Evolutionary conservation across 805 yeast species (phyloP).

Genomic region (Starmerella bombi): DNA sequence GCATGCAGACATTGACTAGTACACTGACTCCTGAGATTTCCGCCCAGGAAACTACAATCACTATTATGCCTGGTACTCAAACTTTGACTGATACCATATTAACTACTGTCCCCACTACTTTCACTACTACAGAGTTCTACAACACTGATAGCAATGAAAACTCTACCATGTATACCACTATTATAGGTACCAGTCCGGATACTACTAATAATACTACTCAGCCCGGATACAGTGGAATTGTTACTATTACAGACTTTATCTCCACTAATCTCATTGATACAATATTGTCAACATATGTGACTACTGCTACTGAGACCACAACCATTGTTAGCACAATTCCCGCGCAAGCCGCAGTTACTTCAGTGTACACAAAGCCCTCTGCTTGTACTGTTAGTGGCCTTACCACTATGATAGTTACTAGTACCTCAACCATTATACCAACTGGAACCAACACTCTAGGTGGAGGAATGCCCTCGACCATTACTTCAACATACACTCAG

Average conservation of each 20-base stretch:
- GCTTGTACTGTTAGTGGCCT: neutral
- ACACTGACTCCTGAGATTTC: slow-evolving; percentile 7
- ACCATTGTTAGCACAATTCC: slow-evolving; percentile 10
- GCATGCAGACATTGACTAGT: neutral
- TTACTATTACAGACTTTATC: neutral
- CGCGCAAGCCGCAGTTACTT: slow-evolving; percentile 8
- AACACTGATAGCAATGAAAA: neutral
- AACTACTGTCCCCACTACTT: slow-evolving; percentile 2
- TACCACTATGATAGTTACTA: neutral
- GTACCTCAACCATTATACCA: neutral
- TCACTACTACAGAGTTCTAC: slow-evolving; percentile 2
- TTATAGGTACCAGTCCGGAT: slow-evolving; percentile 1
- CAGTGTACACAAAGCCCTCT: slow-evolving; percentile 3
- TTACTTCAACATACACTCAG: slow-evolving; percentile 6
- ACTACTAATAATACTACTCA: neutral
- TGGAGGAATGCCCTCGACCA: slow-evolving; percentile 2
- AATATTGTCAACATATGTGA: slow-evolving; percentile 5
- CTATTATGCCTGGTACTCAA: slow-evolving; percentile 6
- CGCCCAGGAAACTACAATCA: slow-evolving; percentile 1
- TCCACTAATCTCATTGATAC: slow-evolving; percentile 5
- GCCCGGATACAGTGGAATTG: neutral
- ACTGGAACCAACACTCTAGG: neutral
- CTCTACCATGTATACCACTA: neutral
- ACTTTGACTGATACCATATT: slow-evolving; percentile 10
- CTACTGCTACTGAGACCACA: slow-evolving; percentile 2